These are phyloP conservation scores for Moniliophthora roreri DNA, from an alignment of 1,284 basidiomycete genomes.

Conservation along the genomic window DNA sequence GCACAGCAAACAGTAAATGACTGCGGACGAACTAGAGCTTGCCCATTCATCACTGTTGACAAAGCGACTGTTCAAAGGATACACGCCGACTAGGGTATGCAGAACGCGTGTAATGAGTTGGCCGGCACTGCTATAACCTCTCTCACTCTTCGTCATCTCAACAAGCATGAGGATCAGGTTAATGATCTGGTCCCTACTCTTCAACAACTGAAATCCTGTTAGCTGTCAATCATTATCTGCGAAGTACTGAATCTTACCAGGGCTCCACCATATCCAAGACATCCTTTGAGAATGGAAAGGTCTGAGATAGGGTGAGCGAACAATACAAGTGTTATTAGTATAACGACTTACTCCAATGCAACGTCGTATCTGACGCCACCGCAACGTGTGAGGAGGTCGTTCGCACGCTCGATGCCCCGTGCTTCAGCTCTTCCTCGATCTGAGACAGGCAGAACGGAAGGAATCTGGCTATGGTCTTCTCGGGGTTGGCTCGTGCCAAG, in stretches of 20 bases:
- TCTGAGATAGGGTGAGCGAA: slow-evolving; percentile 40
- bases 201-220: slow-evolving; percentile 53
- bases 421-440: slow-evolving; percentile 84
- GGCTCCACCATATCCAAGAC: slow-evolving; percentile 71
- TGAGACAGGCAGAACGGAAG: slow-evolving; percentile 80
- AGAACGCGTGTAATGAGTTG: slow-evolving; percentile 80
- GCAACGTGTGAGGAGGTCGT: slow-evolving; percentile 87
- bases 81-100: slow-evolving; percentile 75
- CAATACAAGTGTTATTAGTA: slow-evolving; percentile 6
- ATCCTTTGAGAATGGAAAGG: slow-evolving; percentile 76
- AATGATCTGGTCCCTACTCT: slow-evolving; percentile 70
- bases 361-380: slow-evolving; percentile 84
- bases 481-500: slow-evolving; percentile 79
- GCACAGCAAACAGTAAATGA: slow-evolving; percentile 3
- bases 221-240: slow-evolving; percentile 9
- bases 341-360: slow-evolving; percentile 85
- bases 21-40: slow-evolving; percentile 54
- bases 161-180: slow-evolving; percentile 70
- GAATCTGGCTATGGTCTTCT: slow-evolving; percentile 79
- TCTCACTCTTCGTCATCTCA: slow-evolving; percentile 84
- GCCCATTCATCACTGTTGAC: slow-evolving; percentile 86
- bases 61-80: slow-evolving; percentile 81
- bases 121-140: slow-evolving; percentile 85
- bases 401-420: slow-evolving; percentile 89
- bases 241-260: slow-evolving; percentile 41